A percentile compares a stretch with the other conserved stretches of the same genome.
Evolutionary conservation across 441 rosid genomes (phyloP).

Genomic region (Breynia disticha): DNA sequence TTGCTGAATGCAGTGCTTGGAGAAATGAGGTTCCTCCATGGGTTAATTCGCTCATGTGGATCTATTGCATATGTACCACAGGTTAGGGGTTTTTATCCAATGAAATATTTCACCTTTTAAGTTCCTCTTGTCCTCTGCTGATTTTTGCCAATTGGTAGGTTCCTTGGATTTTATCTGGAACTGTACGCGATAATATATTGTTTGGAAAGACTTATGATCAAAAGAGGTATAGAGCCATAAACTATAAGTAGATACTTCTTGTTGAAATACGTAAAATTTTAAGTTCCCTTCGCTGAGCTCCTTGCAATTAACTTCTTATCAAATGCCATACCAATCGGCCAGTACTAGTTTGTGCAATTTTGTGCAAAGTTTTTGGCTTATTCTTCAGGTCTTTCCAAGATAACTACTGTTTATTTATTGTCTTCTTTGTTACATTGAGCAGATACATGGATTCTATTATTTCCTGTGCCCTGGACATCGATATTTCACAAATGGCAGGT

Average conservation of each 20-base stretch:
- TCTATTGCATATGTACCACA: slow-evolving; percentile 84
- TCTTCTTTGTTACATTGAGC: slow-evolving; percentile 15
- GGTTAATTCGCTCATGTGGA: slow-evolving; percentile 50
- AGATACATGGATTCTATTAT: slow-evolving; percentile 57
- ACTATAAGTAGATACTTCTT: background rate
- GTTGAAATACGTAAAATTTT: too few relatives aligned
- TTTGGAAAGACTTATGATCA: slow-evolving; percentile 62
- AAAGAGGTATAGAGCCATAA: slow-evolving; percentile 37
- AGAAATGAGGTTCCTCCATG: slow-evolving; percentile 57
- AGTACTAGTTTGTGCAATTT: too few relatives aligned
- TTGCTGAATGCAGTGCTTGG: slow-evolving; percentile 65
- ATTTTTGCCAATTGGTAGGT: slow-evolving; percentile 37
- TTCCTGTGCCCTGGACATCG: slow-evolving; percentile 79
- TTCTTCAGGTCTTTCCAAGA: slow-evolving; percentile 3
- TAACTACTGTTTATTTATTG: background rate
- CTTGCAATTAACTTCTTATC: too few relatives aligned
- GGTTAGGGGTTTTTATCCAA: slow-evolving; percentile 34
- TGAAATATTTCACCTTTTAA: slow-evolving; percentile 11
- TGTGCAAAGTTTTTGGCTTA: background rate
- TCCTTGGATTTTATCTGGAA: slow-evolving; percentile 95
- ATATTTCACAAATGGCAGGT: slow-evolving; percentile 75
- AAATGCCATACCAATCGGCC: too few relatives aligned
- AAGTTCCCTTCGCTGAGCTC: too few relatives aligned
- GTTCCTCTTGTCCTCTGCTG: slow-evolving; percentile 14
- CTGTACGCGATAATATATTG: slow-evolving; percentile 68